A percentile compares a stretch with the other conserved stretches of the same genome.
Conservation (phyloP, 495 filamentous ascomycete genomes). For the Penicillium odoratum region DNA sequence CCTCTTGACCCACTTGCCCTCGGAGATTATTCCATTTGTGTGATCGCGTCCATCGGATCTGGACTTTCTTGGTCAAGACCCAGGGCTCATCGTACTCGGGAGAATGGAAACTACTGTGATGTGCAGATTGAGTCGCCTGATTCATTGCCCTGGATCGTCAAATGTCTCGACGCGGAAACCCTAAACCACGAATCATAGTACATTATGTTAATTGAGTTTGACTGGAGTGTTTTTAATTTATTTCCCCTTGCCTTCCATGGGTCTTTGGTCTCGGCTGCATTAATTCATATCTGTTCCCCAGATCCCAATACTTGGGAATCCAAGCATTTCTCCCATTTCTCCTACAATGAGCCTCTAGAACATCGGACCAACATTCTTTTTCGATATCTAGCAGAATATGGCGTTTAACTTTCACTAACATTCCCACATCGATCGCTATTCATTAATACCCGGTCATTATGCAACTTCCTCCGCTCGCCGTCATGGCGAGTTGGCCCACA, state of each 20-base stretch:
- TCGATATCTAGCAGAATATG: background rate
- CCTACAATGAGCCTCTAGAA: background rate
- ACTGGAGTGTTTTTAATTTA: background rate
- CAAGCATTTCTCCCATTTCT: background rate
- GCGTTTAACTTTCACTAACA: background rate
- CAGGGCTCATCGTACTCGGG: slow-evolving; percentile 14
- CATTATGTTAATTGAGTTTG: slow-evolving; percentile 1
- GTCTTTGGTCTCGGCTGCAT: background rate
- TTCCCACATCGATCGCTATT: background rate
- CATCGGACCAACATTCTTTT: background rate
- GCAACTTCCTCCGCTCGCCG: slow-evolving; percentile 44
- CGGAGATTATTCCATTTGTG: slow-evolving; percentile 28
- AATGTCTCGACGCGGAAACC: slow-evolving; percentile 5
- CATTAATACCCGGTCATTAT: slow-evolving; percentile 18
- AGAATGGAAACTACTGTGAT: slow-evolving; percentile 1
- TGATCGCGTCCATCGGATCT: slow-evolving; percentile 13
- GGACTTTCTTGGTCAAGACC: slow-evolving; percentile 2
- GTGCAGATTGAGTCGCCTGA: slow-evolving; percentile 4
- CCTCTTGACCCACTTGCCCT: slow-evolving; percentile 4
- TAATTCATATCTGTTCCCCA: slow-evolving; percentile 12
- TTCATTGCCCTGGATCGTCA: slow-evolving; percentile 9
- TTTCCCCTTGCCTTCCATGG: slow-evolving; percentile 8
- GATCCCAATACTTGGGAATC: background rate
- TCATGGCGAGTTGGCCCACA: slow-evolving; percentile 51
- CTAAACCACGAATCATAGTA: slow-evolving; percentile 6